Evolutionary conservation across 495 filamentous ascomycete genomes (phyloP).

Genomic region (Immersiella caudata): DNA sequence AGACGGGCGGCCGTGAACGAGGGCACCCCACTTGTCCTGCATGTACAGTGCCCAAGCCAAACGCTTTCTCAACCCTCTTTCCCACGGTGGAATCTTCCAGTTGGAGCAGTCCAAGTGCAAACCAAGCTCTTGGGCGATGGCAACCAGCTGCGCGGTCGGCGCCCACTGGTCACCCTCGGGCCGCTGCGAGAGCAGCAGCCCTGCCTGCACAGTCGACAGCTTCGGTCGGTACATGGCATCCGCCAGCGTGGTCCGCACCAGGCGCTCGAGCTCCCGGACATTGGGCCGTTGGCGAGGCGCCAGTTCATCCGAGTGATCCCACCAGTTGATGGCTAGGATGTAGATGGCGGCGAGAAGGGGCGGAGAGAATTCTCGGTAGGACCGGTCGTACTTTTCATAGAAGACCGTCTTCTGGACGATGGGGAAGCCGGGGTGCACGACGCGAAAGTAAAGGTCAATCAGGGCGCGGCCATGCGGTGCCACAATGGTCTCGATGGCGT

Average conservation of each 20-base stretch:
- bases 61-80: constrained; percentile 78
- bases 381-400: constrained; percentile 77
- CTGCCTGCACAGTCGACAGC: constrained; percentile 91
- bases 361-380: constrained; percentile 77
- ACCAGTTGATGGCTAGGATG: constrained; percentile 87
- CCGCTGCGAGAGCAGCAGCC: constrained; percentile 83
- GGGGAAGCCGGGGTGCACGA: constrained; percentile 88
- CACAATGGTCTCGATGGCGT: constrained; percentile 81
- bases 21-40: constrained; percentile 90
- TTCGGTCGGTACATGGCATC: constrained; percentile 83
- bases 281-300: constrained; percentile 70
- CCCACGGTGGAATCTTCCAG: constrained; percentile 89
- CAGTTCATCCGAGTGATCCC: constrained; percentile 71
- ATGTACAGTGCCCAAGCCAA: constrained; percentile 90
- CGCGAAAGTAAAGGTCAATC: constrained; percentile 84
- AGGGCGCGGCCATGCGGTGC: constrained; percentile 77
- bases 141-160: constrained; percentile 81
- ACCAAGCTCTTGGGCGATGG: constrained; percentile 79
- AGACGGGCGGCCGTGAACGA: constrained; percentile 84
- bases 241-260: constrained; percentile 71
- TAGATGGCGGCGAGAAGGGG: constrained; percentile 88
- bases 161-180: constrained; percentile 85
- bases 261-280: constrained; percentile 71
- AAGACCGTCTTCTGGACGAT: constrained; percentile 88
- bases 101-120: constrained; percentile 84